Percentiles rank a stretch among this genome's conserved stretches.
Evolutionary conservation across 768 basidiomycete species (phyloP).

Genomic region (Suillus placidus): DNA sequence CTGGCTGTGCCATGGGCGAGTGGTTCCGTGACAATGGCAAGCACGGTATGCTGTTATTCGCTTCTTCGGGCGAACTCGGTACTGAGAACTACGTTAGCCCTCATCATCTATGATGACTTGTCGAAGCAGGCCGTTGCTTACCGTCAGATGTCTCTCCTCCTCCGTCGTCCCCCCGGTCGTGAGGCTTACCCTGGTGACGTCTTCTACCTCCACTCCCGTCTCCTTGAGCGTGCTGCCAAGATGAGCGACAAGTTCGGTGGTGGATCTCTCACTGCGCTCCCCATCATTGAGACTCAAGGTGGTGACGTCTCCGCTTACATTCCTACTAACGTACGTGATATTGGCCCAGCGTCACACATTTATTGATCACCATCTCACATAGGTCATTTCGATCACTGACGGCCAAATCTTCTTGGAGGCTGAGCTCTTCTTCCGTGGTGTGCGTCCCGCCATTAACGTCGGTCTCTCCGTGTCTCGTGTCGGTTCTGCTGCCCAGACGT

Average conservation of each 20-base stretch:
- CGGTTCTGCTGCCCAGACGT: conserved; percentile 99
- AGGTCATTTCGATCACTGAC: conserved; percentile 99
- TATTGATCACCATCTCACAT: conserved; percentile 9
- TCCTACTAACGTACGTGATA: conserved; percentile 74
- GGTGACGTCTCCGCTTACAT: conserved; percentile 99
- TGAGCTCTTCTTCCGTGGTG: conserved; percentile 99
- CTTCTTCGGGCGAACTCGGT: not conserved
- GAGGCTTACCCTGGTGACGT: conserved; percentile 99
- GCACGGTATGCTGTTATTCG: conserved; percentile 66
- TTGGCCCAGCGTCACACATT: not conserved
- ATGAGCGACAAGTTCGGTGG: conserved; percentile 99
- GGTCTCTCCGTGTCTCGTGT: conserved; percentile 99
- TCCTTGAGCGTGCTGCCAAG: conserved; percentile 99
- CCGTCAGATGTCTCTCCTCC: conserved; percentile 99
- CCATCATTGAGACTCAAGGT: conserved; percentile 99
- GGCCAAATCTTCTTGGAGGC: conserved; percentile 99
- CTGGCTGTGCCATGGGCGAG: conserved; percentile 99
- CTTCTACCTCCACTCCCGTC: conserved; percentile 99
- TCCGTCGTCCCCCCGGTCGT: conserved; percentile 99
- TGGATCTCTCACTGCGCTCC: conserved; percentile 97
- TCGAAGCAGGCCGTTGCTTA: conserved; percentile 99
- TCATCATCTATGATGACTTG: conserved; percentile 99
- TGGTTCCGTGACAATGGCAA: conserved; percentile 99
- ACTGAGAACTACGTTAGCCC: conserved; percentile 49
- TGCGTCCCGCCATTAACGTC: conserved; percentile 99